These are phyloP conservation scores for Polygonum aviculare DNA, from an alignment of 148 eudicot genomes.

Conservation along the genomic window DNA sequence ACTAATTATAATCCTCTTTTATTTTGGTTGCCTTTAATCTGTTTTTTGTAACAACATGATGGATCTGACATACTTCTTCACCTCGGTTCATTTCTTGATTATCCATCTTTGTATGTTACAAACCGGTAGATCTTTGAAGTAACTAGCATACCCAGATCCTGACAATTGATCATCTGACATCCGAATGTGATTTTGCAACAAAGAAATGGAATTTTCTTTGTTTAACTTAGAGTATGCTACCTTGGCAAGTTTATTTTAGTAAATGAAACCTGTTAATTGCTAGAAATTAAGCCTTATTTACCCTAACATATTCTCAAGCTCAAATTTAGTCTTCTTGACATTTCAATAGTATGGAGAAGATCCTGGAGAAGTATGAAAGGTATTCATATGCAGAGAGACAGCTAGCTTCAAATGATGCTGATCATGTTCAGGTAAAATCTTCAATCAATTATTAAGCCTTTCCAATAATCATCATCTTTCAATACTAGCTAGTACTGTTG, in stretches of 20 bases:
- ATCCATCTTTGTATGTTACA: background rate
- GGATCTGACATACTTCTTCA: background rate
- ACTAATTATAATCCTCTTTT: background rate
- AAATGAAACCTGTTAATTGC: background rate
- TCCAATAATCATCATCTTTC: background rate
- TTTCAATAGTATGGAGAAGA: conserved; percentile 36
- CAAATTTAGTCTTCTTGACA: conserved; percentile 7
- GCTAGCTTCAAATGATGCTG: conserved; percentile 9
- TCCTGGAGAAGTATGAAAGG: conserved; percentile 26
- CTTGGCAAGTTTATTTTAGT: background rate
- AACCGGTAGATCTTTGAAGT: background rate
- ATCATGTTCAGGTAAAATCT: background rate
- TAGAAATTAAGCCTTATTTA: background rate
- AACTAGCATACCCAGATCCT: background rate
- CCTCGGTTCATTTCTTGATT: background rate
- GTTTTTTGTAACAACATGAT: background rate
- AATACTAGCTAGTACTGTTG: background rate
- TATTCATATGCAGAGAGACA: conserved; percentile 14
- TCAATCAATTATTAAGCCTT: background rate
- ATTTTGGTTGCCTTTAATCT: too few species aligned
- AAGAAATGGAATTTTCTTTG: background rate
- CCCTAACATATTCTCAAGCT: background rate
- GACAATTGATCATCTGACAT: background rate
- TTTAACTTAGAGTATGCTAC: background rate
- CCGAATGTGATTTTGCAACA: background rate